A percentile compares a stretch with the other conserved stretches of the same genome.
phyloP scores from a whole-genome alignment of 2,329 filamentous ascomycete species.

The Aspergillus fumigatiaffinis region DNA sequence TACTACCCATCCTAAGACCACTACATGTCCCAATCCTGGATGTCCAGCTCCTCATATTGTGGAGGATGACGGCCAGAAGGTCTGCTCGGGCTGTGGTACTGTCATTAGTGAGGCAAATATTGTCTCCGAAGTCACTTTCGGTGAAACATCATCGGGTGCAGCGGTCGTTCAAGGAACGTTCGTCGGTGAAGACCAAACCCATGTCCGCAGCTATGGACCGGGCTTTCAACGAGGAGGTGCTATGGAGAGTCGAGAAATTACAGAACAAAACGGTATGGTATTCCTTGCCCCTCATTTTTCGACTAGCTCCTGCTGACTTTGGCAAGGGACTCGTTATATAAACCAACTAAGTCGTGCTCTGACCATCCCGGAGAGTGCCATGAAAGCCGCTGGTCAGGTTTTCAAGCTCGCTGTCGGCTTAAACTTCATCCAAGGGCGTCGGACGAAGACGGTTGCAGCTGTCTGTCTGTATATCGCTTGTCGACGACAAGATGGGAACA shows the following conservation, averaged over 20 bases:
- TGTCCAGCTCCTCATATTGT: constrained; percentile 45
- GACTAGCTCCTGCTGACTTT: neutral
- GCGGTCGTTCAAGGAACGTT: constrained; percentile 89
- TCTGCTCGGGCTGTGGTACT: constrained; percentile 80
- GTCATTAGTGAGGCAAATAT: constrained; percentile 84
- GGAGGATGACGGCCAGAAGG: constrained; percentile 46
- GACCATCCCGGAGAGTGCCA: constrained; percentile 54
- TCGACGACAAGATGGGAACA: constrained; percentile 72
- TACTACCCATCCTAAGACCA: constrained; percentile 36
- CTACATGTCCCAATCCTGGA: constrained; percentile 43
- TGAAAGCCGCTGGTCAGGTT: constrained; percentile 65
- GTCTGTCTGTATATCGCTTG: constrained; percentile 88
- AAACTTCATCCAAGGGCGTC: constrained; percentile 82
- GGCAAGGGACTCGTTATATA: constrained; percentile 41
- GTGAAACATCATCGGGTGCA: constrained; percentile 78
- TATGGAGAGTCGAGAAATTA: constrained; percentile 48
- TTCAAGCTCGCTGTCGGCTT: constrained; percentile 71
- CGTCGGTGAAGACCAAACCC: constrained; percentile 79
- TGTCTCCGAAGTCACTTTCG: constrained; percentile 86
- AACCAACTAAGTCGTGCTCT: constrained; percentile 39
- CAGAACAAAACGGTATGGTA: constrained; percentile 39
- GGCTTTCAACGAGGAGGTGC: constrained; percentile 46
- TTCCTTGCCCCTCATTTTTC: neutral
- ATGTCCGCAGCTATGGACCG: constrained; percentile 59
- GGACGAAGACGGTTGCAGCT: constrained; percentile 79